phyloP scores from a whole-genome alignment of 1,139 yeast species.

The Scheffersomyces illinoinensis region DNA sequence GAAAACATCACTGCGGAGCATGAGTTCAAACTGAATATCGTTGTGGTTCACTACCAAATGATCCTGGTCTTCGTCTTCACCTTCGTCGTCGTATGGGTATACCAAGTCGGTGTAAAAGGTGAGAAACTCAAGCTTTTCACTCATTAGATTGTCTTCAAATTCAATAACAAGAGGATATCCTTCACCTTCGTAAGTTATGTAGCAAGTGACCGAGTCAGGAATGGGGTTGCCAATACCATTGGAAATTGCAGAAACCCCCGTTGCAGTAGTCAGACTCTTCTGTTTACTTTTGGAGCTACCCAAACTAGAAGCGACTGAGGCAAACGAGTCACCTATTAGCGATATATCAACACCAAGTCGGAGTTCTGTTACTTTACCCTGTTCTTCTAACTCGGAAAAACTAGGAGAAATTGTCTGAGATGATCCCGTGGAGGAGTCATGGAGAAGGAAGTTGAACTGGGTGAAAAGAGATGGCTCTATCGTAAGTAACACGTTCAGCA shows the following conservation, averaged over 20 bases:
- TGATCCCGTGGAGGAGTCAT: slow-evolving; percentile 6
- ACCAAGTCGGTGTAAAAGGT: slow-evolving; percentile 52
- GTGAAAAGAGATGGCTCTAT: slow-evolving; percentile 41
- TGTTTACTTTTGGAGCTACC: slow-evolving; percentile 7
- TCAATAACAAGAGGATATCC: slow-evolving; percentile 70
- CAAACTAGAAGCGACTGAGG: slow-evolving; percentile 24
- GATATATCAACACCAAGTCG: slow-evolving; percentile 41
- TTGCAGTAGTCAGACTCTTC: slow-evolving; percentile 1
- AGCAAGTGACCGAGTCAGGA: slow-evolving; percentile 29
- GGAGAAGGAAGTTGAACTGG: slow-evolving; percentile 24
- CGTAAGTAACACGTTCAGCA: slow-evolving; percentile 34
- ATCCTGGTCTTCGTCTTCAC: slow-evolving; percentile 29
- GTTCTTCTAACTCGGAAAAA: slow-evolving; percentile 1
- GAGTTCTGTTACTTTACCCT: slow-evolving; percentile 18
- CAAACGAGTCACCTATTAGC: slow-evolving; percentile 36
- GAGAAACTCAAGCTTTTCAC: slow-evolving; percentile 69
- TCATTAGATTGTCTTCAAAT: slow-evolving; percentile 68
- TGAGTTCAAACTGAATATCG: slow-evolving; percentile 59
- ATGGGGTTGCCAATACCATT: slow-evolving; percentile 2
- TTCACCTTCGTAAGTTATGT: slow-evolving; percentile 45
- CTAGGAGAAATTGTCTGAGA: not conserved
- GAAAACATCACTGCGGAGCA: slow-evolving; percentile 65
- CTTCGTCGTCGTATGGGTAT: slow-evolving; percentile 29
- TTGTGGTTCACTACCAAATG: slow-evolving; percentile 45
- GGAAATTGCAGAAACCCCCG: slow-evolving; percentile 6